Base-by-base conservation (phyloP, 768 basidiomycete species). In the Multifurca ochricompacta region DNA sequence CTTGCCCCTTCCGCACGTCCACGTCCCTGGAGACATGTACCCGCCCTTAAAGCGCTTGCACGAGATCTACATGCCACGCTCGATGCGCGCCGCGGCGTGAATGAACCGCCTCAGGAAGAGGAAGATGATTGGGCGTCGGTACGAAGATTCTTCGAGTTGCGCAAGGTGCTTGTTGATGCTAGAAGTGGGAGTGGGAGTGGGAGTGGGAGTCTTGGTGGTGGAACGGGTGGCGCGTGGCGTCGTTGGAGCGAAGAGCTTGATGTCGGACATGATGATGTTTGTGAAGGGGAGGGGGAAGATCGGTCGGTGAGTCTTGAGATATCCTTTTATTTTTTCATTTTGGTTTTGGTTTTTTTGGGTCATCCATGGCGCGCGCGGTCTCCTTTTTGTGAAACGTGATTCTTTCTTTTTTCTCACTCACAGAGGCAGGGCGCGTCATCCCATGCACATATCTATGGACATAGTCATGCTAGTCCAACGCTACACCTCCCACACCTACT, bases 401-500 rank as follows among this genome's bases (percentile, higher is more conserved):
- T n/a, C n/a, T n/a, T n/a, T n/a, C n/a, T n/a, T n/a, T n/a, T n/a
- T n/a, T n/a, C n/a, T n/a, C n/a, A n/a, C n/a, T n/a, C n/a, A n/a
- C n/a, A n/a, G n/a, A n/a, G n/a, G n/a, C n/a, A n/a, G n/a, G n/a
- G n/a, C n/a, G n/a, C n/a, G n/a, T n/a, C n/a, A n/a, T n/a, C n/a
- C n/a, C n/a, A n/a, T n/a, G 13, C 30, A 53, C 23, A 25, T n/a
- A 4, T 46, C 30, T 5, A 16, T 39, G 18, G 18, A 69, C 60
- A 58, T 64, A 21, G 53, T n/a, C n/a, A 62, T 36, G 34, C 67
- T 16, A 75, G 76, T 57, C 87, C 87, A 5, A 80, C 82, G 4
- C 68, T 85, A 2, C 86, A 88, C 58, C 79, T 92, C 36, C 77
- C 89, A 0, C 85, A 88, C 54, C 70, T 91, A 19, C 69, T 91